Evolutionary conservation across 345 rosid species (phyloP).

Genomic region (Pistacia atlantica): DNA sequence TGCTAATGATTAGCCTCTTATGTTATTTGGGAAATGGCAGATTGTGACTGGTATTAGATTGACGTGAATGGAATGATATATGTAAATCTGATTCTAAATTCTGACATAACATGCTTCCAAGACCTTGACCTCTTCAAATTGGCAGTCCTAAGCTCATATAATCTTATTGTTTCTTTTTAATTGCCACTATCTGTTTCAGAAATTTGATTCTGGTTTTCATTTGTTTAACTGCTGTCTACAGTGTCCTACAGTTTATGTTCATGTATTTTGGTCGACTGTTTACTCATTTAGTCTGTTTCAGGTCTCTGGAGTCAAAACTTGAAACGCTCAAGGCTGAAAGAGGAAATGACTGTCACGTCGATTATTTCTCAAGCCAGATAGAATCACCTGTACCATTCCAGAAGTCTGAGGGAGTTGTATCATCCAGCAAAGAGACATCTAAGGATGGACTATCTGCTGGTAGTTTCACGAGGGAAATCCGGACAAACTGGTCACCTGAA

Average conservation of each 20-base stretch:
- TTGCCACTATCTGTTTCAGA: neutral
- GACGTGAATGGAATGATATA: neutral
- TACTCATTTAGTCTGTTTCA: conserved; percentile 25
- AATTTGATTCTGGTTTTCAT: neutral
- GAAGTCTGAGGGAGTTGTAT: conserved; percentile 57
- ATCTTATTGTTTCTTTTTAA: neutral
- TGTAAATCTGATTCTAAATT: neutral
- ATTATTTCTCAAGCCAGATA: conserved; percentile 64
- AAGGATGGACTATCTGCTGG: conserved; percentile 77
- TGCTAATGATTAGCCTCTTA: neutral
- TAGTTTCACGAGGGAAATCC: conserved; percentile 73
- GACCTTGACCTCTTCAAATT: neutral
- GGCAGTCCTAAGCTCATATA: neutral
- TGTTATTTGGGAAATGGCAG: neutral
- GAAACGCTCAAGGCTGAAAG: conserved; percentile 66
- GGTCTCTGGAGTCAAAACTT: conserved; percentile 80
- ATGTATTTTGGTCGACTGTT: neutral
- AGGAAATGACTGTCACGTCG: conserved; percentile 35
- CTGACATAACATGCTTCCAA: neutral
- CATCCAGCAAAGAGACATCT: conserved; percentile 57
- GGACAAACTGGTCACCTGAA: conserved; percentile 56
- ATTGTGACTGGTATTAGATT: no score
- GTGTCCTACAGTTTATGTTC: conserved; percentile 3
- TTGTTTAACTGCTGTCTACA: neutral
- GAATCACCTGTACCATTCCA: conserved; percentile 56